Evolutionary conservation across 306 rosid genomes (phyloP).

Genomic region (Potentilla sterilis): DNA sequence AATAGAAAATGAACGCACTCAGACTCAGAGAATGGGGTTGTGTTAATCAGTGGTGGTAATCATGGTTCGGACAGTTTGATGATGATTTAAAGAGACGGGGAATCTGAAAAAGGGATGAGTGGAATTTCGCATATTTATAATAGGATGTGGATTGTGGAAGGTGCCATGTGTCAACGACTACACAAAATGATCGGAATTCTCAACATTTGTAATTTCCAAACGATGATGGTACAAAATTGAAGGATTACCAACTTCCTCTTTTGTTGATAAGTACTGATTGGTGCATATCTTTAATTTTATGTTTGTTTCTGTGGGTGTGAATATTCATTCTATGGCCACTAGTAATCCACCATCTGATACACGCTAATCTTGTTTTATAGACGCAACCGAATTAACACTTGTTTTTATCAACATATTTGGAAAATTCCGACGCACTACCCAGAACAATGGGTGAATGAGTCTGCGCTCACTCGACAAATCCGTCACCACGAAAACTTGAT

Average conservation of each 20-base stretch:
- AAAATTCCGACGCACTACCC: neutral
- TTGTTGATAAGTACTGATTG: neutral
- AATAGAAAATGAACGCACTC: neutral
- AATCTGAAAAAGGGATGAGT: neutral
- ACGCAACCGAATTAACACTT: neutral
- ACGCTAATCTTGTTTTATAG: neutral
- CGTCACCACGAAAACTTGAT: conserved; percentile 1
- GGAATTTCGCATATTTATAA: conserved; percentile 17
- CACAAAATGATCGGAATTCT: too few species aligned
- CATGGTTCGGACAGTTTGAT: neutral
- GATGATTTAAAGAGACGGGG: neutral
- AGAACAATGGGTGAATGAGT: neutral
- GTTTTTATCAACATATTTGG: neutral
- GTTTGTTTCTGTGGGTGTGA: neutral
- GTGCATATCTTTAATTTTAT: neutral
- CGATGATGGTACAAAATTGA: too few species aligned
- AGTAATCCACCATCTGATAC: neutral
- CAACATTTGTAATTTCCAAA: too few species aligned
- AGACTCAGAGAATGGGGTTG: neutral
- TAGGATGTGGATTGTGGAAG: neutral
- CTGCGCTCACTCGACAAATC: neutral
- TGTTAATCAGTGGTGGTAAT: neutral
- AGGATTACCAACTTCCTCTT: neutral
- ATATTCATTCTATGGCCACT: neutral
- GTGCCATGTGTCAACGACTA: neutral